phyloP scores from a whole-genome alignment of 768 basidiomycete genomes.

The Grammothele lineata region DNA sequence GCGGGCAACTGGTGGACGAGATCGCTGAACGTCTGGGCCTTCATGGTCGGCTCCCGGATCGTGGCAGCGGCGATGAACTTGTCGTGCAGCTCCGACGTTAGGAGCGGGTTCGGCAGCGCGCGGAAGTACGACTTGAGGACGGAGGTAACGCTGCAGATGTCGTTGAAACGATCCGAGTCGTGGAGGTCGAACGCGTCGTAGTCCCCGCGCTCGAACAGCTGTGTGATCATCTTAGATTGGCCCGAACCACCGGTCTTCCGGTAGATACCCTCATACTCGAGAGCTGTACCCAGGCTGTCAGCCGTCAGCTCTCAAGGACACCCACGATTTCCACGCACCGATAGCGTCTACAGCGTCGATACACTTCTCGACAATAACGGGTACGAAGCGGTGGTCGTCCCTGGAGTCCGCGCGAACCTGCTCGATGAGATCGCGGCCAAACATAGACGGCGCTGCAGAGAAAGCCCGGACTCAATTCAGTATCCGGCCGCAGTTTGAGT shows the following conservation, averaged over 20 bases:
- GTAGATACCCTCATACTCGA: slow-evolving; percentile 98
- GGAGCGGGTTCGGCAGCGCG: slow-evolving; percentile 81
- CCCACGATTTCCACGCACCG: slow-evolving; percentile 48
- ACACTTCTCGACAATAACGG: slow-evolving; percentile 92
- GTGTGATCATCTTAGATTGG: slow-evolving; percentile 90
- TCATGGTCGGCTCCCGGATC: slow-evolving; percentile 57
- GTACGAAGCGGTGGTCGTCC: slow-evolving; percentile 61
- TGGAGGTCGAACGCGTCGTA: slow-evolving; percentile 84
- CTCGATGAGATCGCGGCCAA: slow-evolving; percentile 83
- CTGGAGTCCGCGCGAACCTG: slow-evolving; percentile 71
- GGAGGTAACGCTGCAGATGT: slow-evolving; percentile 94
- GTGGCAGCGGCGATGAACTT: slow-evolving; percentile 78
- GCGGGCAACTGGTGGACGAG: slow-evolving; percentile 75
- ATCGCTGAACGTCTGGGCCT: slow-evolving; percentile 57
- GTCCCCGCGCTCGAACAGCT: slow-evolving; percentile 91
- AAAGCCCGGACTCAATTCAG: slow-evolving; percentile 8
- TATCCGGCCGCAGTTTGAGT: not conserved
- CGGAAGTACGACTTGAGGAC: slow-evolving; percentile 97
- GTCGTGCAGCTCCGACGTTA: slow-evolving; percentile 90
- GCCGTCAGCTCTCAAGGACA: no score
- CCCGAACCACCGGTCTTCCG: slow-evolving; percentile 94
- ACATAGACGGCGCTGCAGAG: slow-evolving; percentile 78
- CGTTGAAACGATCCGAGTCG: slow-evolving; percentile 90
- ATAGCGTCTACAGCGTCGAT: slow-evolving; percentile 87
- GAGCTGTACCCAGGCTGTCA: slow-evolving; percentile 46